phyloP scores from a whole-genome alignment of 2,329 filamentous ascomycete genomes.

The Ceratocystis lukuohia region DNA sequence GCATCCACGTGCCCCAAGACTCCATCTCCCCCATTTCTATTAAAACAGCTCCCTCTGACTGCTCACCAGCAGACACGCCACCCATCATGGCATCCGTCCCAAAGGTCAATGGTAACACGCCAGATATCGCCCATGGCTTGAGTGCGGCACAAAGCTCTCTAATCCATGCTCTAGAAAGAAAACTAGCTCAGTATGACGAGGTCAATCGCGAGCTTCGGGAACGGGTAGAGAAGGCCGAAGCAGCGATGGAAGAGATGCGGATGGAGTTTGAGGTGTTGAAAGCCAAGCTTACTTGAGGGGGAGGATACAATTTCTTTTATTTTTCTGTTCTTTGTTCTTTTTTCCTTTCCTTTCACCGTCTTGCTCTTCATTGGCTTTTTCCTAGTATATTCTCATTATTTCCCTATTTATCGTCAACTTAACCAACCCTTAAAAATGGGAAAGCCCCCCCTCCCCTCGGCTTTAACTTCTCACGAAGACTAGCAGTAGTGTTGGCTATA shows the following conservation, averaged over 20 bases:
- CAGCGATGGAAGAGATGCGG: slow-evolving; percentile 14
- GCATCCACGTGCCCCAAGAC: slow-evolving; percentile 1
- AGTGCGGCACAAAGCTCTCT: neutral
- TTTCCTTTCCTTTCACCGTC: neutral
- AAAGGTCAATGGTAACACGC: neutral
- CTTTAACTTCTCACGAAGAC: no score
- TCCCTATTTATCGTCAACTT: no score
- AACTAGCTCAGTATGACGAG: slow-evolving; percentile 12
- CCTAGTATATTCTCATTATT: no score
- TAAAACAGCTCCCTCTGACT: neutral
- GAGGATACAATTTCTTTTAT: neutral
- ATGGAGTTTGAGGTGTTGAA: slow-evolving; percentile 15
- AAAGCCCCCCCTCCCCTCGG: no score
- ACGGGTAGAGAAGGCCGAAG: slow-evolving; percentile 11
- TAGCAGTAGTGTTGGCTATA: no score
- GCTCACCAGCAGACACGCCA: neutral
- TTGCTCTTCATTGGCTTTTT: no score
- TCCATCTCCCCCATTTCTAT: neutral
- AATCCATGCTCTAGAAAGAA: slow-evolving; percentile 10
- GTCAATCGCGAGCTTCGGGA: slow-evolving; percentile 5
- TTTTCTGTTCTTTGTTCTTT: neutral
- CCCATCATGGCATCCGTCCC: neutral
- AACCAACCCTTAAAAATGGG: no score
- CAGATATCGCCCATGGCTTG: neutral
- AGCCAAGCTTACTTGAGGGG: slow-evolving; percentile 6